Base-by-base conservation (phyloP, 768 basidiomycete genomes). In the Zangia roseola region DNA sequence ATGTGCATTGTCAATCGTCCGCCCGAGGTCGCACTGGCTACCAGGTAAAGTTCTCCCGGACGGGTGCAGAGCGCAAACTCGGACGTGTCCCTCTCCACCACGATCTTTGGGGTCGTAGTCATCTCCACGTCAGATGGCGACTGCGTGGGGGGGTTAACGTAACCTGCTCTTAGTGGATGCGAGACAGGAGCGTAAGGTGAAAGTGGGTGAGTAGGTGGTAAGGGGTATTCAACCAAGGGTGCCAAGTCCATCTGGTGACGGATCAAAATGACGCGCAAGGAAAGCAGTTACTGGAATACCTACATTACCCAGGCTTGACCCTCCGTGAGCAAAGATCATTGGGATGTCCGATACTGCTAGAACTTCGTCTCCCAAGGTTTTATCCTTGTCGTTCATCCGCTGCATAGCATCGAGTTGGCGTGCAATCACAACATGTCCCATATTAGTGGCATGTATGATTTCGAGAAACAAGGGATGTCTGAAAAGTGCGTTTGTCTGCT, bases 391-490 rank as follows among this genome's bases (percentile, higher is more conserved):
- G 6, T 31, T 4, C 14, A 31, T 31, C 31, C 31, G 16, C 14
- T 31, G 31, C 31, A 14, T 16, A 31, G 7, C 4, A 16, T 16
- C 14, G 14, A 31, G 13, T 6, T n/a, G n/a, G n/a, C 31, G 31
- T 16, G 31, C 31, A 16, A 31, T 6, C 6, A 5, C 2, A 16
- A 5, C 14, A 16, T 31, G 31, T 31, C 4, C 31, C 13, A 31
- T 6, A 6, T 2, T 16, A 16, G 14, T 12, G 13, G 42, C 59
- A 6, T 57, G 14, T 0, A 59, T 57, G 6, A 81, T 63, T 43
- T 81, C 79, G 26, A 74, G 56, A 40, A 78, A 72, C 17, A 81
- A 59, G 2, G 79, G 81, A 47, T 80, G 74, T 1, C 59, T 64
- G 0, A 76, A 55, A 14, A 61, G 59, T 3, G 52, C 49, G 8